Evolutionary conservation across 805 yeast species (phyloP).

Genomic region (Myxozyma vanderwaltii): DNA sequence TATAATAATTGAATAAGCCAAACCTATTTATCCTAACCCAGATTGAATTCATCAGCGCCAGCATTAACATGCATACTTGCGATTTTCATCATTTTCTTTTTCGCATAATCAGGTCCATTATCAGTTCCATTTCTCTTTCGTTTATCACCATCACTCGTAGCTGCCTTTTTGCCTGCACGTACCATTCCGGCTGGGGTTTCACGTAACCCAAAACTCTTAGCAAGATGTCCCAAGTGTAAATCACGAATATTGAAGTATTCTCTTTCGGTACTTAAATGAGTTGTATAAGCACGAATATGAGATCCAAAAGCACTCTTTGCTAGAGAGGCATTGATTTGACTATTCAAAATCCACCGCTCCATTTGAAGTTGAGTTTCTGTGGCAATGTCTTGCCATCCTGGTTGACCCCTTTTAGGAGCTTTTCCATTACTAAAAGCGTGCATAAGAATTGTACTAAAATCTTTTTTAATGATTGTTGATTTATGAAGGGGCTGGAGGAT

Average conservation of each 20-base stretch:
- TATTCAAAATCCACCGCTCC: conserved; percentile 85
- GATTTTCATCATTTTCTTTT: conserved; percentile 71
- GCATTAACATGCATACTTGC: conserved; percentile 70
- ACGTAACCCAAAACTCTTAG: conserved; percentile 90
- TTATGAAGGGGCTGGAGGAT: conserved; percentile 61
- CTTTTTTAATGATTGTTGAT: conserved; percentile 51
- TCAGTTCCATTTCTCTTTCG: conserved; percentile 33
- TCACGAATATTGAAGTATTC: conserved; percentile 75
- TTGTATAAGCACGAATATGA: conserved; percentile 93
- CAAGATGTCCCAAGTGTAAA: conserved; percentile 92
- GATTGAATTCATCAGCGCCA: conserved; percentile 75
- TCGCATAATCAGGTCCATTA: conserved; percentile 64
- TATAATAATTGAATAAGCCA: neutral
- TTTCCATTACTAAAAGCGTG: conserved; percentile 41
- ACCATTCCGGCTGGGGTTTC: conserved; percentile 78
- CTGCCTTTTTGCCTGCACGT: conserved; percentile 51
- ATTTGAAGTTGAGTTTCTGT: conserved; percentile 93
- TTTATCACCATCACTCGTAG: conserved; percentile 37
- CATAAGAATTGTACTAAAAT: conserved; percentile 47
- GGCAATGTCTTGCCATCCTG: conserved; percentile 84
- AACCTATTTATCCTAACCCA: conserved; percentile 37
- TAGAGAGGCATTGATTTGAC: conserved; percentile 54
- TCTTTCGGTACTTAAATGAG: conserved; percentile 83
- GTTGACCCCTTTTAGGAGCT: conserved; percentile 38
- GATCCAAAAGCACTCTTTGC: conserved; percentile 85